Evolutionary conservation across 495 filamentous ascomycete species (phyloP).

Genomic region (Pseudotulostoma volvatum): DNA sequence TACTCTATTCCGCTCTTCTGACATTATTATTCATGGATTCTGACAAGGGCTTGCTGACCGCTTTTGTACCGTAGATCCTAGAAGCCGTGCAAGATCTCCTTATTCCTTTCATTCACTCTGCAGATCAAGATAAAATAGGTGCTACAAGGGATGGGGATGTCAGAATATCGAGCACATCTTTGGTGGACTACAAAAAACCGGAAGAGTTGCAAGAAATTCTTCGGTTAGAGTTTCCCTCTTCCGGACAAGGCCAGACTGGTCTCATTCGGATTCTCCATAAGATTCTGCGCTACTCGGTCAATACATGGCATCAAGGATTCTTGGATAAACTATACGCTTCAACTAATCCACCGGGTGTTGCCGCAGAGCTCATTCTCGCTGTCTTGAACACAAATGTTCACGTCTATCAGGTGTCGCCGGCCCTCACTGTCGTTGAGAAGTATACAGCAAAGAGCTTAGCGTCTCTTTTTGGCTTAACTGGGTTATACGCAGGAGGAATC

Average conservation of each 20-base stretch:
- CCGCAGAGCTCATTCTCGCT: slow-evolving; percentile 66
- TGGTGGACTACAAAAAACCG: slow-evolving; percentile 57
- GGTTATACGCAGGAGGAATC: slow-evolving; percentile 63
- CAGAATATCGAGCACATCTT: slow-evolving; percentile 35
- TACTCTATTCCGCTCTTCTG: neutral
- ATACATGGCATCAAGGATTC: slow-evolving; percentile 95
- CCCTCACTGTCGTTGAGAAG: slow-evolving; percentile 72
- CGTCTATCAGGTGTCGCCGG: slow-evolving; percentile 81
- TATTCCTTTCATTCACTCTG: slow-evolving; percentile 59
- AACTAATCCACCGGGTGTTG: slow-evolving; percentile 70
- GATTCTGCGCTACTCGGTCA: slow-evolving; percentile 68
- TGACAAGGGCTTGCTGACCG: neutral
- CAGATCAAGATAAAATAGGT: slow-evolving; percentile 43
- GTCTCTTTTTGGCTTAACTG: slow-evolving; percentile 55
- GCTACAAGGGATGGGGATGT: slow-evolving; percentile 36
- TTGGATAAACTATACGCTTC: slow-evolving; percentile 81
- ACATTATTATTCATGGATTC: neutral
- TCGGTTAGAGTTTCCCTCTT: slow-evolving; percentile 44
- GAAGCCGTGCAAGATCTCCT: slow-evolving; percentile 56
- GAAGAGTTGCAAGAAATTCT: slow-evolving; percentile 50
- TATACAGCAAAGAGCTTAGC: slow-evolving; percentile 53
- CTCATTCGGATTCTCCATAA: slow-evolving; percentile 46
- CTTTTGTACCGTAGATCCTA: slow-evolving; percentile 38
- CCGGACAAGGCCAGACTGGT: slow-evolving; percentile 54
- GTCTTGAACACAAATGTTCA: slow-evolving; percentile 83